These are phyloP conservation scores for Fusarium compactum DNA, from an alignment of 2,329 filamentous ascomycete genomes.

Conservation along the genomic window DNA sequence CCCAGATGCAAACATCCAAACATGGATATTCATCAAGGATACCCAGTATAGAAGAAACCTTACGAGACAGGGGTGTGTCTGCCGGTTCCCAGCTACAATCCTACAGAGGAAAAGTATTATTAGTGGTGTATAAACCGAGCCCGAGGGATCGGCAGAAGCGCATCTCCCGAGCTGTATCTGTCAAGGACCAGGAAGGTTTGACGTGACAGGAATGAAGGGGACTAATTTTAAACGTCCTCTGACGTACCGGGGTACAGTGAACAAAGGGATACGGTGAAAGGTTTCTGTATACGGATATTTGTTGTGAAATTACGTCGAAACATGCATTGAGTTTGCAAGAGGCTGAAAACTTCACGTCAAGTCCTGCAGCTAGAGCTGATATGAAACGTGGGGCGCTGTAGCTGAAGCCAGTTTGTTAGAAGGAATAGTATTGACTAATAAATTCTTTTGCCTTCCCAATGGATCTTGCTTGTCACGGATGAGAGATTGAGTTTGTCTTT, in stretches of 20 bases:
- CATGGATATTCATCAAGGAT: not conserved
- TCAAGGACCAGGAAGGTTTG: slow-evolving; percentile 18
- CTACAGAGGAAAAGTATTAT: not conserved
- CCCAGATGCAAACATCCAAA: not conserved
- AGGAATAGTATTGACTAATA: not conserved
- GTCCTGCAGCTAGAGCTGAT: slow-evolving; percentile 3
- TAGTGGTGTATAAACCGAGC: not conserved
- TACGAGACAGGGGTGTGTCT: slow-evolving; percentile 8
- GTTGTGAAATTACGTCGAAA: slow-evolving; percentile 2
- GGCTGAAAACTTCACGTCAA: slow-evolving; percentile 6
- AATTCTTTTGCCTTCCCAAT: not conserved
- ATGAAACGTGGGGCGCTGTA: slow-evolving; percentile 11
- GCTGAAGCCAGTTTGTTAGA: not conserved
- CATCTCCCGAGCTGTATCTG: not conserved
- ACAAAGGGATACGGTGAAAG: not conserved
- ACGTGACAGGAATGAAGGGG: slow-evolving; percentile 1
- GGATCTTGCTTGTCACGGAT: not conserved
- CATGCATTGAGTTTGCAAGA: slow-evolving; percentile 20
- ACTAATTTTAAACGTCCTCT: slow-evolving; percentile 5
- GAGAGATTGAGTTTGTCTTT: slow-evolving; percentile 30
- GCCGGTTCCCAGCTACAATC: not conserved
- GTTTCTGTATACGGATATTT: not conserved
- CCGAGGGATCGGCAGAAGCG: slow-evolving; percentile 30
- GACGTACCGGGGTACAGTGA: not conserved
- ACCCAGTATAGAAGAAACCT: slow-evolving; percentile 3